Percentiles rank a stretch among this genome's conserved stretches.
Evolutionary conservation across 768 basidiomycete species (phyloP).

Genomic region (Trametes sanguinea): DNA sequence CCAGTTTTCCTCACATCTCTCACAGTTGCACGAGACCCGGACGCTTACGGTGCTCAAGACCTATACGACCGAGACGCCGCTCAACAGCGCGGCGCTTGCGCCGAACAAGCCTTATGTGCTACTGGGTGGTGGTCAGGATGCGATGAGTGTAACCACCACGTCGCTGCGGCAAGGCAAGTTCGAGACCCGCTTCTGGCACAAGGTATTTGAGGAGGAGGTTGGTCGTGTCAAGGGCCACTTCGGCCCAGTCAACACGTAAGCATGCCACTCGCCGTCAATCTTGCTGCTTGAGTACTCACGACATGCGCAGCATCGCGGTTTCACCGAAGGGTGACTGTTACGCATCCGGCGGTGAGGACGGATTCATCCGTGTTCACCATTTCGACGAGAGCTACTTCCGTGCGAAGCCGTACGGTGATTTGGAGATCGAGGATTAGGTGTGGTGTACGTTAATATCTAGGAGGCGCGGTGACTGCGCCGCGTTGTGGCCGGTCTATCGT

Average conservation of each 20-base stretch:
- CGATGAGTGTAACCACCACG: slow-evolving; percentile 96
- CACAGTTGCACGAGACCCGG: slow-evolving; percentile 84
- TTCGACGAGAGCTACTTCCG: slow-evolving; percentile 96
- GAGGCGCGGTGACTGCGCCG: background rate
- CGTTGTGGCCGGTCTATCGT: slow-evolving; percentile 8
- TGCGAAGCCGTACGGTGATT: slow-evolving; percentile 86
- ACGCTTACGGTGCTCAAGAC: slow-evolving; percentile 91
- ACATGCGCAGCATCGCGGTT: slow-evolving; percentile 73
- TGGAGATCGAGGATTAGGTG: slow-evolving; percentile 65
- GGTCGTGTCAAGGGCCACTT: slow-evolving; percentile 98
- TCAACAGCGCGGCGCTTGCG: slow-evolving; percentile 91
- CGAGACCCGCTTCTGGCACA: slow-evolving; percentile 98
- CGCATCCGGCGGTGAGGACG: slow-evolving; percentile 96
- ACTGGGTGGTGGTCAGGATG: slow-evolving; percentile 96
- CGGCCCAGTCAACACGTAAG: slow-evolving; percentile 93
- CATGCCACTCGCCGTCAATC: slow-evolving; percentile 22
- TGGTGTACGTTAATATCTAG: slow-evolving; percentile 5
- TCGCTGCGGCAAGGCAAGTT: slow-evolving; percentile 94
- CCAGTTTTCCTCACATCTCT: background rate
- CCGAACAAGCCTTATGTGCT: slow-evolving; percentile 88
- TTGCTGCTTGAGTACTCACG: slow-evolving; percentile 6
- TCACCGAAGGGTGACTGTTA: slow-evolving; percentile 88
- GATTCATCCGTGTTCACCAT: slow-evolving; percentile 88
- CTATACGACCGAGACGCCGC: slow-evolving; percentile 87
- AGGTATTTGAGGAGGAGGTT: slow-evolving; percentile 94